Base-by-base conservation (phyloP, 1,284 basidiomycete genomes). In the Boletellus dicymbophilus region DNA sequence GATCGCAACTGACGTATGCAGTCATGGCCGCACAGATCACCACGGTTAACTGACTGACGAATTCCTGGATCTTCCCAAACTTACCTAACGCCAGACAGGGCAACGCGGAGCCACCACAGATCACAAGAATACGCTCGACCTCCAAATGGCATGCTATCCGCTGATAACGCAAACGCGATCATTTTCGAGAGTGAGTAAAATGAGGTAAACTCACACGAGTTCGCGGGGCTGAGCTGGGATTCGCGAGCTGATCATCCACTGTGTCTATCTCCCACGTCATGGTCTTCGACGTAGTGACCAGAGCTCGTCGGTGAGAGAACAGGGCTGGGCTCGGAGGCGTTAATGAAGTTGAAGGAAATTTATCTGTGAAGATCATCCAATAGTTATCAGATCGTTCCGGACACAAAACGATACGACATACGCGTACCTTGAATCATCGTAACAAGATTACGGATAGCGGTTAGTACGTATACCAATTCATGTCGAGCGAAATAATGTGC, bases 271-370 rank as follows among this genome's bases (percentile, higher is more conserved):
- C 82, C 68, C 44, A 87, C 82, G 3, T 82, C 80, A 13, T 74
- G 72, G 58, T 88, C 85, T 65, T 88, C 86, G 7, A 85, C 83
- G 43, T 75, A 81, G 62, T 90, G 85, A n/a, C n/a, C n/a, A n/a
- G n/a, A 91, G 74, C 63, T 92, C 87, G 55, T 90, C 84, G 3
- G 89, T 90, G 50, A 92, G 62, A 72, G 85, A 91, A 16, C 85
- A 75, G 75, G 72, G 62, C 92, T 89, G 2, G 83, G 79, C 37
- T 82, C 67, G 18, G 80, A 81, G 59, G 87, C 76, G 62, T 91
- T 86, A 66, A 93, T 82, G 60, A 82, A 90, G 58, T 83, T 84
- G 69, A 89, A 89, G 57, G 77, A 82, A 60, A 92, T 90, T 4
- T 77, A 69, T 39, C 79, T 81, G 55, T n/a, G n/a, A n/a, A n/a